Percentiles rank a stretch among this genome's conserved stretches.
These are phyloP conservation scores for Malassezia equina DNA, from an alignment of 1,284 basidiomycete genomes.

Conservation along the genomic window DNA sequence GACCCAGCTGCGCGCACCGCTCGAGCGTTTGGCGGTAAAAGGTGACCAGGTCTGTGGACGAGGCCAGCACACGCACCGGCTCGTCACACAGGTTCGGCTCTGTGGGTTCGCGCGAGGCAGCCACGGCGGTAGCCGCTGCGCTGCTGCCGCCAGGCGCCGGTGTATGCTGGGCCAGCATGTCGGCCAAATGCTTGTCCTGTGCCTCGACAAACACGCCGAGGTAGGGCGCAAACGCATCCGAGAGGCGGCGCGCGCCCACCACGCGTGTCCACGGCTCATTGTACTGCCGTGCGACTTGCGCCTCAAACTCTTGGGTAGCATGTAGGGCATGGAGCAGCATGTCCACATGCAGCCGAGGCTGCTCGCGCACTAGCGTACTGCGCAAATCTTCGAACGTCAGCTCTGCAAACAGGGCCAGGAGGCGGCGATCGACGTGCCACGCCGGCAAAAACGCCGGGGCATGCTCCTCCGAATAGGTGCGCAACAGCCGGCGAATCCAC, in stretches of 20 bases:
- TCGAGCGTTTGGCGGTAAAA: slow-evolving; percentile 92
- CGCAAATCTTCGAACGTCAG: slow-evolving; percentile 42
- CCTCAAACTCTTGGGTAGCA: slow-evolving; percentile 42
- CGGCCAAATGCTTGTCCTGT: slow-evolving; percentile 62
- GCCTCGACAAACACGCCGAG: slow-evolving; percentile 89
- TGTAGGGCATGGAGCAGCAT: slow-evolving; percentile 37
- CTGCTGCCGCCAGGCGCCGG: slow-evolving; percentile 13
- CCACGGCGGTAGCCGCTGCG: slow-evolving; percentile 48
- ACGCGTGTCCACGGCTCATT: slow-evolving; percentile 18
- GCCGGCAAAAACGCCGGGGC: slow-evolving; percentile 29
- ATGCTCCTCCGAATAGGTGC: slow-evolving; percentile 76
- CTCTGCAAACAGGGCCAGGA: slow-evolving; percentile 35
- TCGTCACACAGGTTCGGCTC: not conserved
- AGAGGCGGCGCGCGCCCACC: slow-evolving; percentile 39
- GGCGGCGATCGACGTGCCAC: slow-evolving; percentile 38
- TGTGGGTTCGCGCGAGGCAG: not conserved
- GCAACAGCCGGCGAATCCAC: slow-evolving; percentile 87
- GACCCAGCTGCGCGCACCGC: slow-evolving; percentile 64
- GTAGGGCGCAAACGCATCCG: slow-evolving; percentile 78
- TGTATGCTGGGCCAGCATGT: slow-evolving; percentile 29
- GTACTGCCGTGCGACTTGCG: slow-evolving; percentile 28
- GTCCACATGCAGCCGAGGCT: slow-evolving; percentile 33
- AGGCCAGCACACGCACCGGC: slow-evolving; percentile 62
- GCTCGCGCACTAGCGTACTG: slow-evolving; percentile 38
- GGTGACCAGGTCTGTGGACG: slow-evolving; percentile 92